Conservation (phyloP, 208 protist species). For the Trypanosoma vivax region DNA sequence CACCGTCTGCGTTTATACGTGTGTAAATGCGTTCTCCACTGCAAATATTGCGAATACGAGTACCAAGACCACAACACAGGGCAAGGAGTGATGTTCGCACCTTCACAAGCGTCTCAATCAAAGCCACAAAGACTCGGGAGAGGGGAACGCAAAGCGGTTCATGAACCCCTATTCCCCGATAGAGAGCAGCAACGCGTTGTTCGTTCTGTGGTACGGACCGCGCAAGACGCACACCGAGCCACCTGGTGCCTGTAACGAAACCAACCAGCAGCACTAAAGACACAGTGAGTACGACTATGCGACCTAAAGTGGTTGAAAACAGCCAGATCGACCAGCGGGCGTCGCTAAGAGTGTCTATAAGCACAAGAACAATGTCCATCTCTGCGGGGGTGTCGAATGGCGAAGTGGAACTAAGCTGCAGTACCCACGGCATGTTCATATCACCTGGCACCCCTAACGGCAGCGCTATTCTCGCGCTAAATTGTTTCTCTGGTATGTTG, state of each 20-base stretch:
- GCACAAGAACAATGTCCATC: slow-evolving; percentile 15
- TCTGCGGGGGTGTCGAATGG: slow-evolving; percentile 14
- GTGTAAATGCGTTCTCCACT: neutral
- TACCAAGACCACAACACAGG: neutral
- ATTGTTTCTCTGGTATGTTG: slow-evolving; percentile 13
- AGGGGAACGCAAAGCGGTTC: neutral
- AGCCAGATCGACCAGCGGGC: slow-evolving; percentile 13
- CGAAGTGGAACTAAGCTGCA: slow-evolving; percentile 9
- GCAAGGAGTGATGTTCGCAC: neutral
- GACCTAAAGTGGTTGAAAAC: slow-evolving; percentile 1
- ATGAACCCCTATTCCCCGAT: slow-evolving; percentile 2
- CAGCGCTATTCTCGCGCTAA: slow-evolving; percentile 16
- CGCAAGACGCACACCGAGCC: slow-evolving; percentile 15
- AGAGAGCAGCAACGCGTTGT: slow-evolving; percentile 12
- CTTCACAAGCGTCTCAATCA: slow-evolving; percentile 3
- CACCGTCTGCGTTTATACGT: neutral
- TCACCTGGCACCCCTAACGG: neutral
- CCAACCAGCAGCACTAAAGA: slow-evolving; percentile 3
- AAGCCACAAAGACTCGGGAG: slow-evolving; percentile 7
- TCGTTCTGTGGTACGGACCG: slow-evolving; percentile 5
- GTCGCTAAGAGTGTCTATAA: neutral
- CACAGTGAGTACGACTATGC: neutral
- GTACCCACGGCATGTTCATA: slow-evolving; percentile 13
- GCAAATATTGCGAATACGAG: neutral
- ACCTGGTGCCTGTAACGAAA: slow-evolving; percentile 13